Evolutionary conservation across 2,329 filamentous ascomycete genomes (phyloP).

Genomic region (Fonsecaea multimorphosa): DNA sequence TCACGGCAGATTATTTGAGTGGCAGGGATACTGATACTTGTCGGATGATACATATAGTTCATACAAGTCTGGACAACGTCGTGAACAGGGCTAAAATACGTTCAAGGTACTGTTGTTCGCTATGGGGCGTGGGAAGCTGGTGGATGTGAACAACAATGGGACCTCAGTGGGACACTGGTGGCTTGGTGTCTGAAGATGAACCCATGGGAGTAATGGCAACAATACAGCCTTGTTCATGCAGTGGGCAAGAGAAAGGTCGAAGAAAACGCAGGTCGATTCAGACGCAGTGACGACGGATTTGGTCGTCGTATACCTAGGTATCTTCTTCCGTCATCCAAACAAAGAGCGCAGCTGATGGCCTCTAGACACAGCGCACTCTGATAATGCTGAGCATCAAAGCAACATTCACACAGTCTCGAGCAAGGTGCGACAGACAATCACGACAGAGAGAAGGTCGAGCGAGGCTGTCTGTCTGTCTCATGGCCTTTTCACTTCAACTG

Average conservation of each 20-base stretch:
- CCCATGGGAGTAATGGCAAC: neutral
- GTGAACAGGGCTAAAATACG: neutral
- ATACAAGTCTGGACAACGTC: neutral
- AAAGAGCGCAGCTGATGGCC: neutral
- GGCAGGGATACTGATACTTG: neutral
- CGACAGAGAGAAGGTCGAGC: neutral
- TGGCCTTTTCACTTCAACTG: neutral
- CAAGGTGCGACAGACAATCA: neutral
- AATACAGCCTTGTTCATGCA: neutral
- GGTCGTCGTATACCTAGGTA: neutral
- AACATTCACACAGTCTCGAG: neutral
- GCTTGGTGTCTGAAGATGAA: neutral
- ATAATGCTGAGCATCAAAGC: neutral
- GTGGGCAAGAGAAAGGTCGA: neutral
- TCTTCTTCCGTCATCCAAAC: neutral
- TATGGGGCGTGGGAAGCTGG: neutral
- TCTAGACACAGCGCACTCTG: neutral
- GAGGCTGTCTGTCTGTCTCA: neutral
- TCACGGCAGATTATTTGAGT: neutral
- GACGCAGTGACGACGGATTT: neutral
- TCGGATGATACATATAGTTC: too few species aligned
- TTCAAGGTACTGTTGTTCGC: neutral
- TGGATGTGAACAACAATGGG: neutral
- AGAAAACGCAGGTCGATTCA: neutral
- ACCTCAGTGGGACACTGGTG: neutral